Evolutionary conservation across 345 rosid species (phyloP).

Genomic region (Moricandia arvensis): DNA sequence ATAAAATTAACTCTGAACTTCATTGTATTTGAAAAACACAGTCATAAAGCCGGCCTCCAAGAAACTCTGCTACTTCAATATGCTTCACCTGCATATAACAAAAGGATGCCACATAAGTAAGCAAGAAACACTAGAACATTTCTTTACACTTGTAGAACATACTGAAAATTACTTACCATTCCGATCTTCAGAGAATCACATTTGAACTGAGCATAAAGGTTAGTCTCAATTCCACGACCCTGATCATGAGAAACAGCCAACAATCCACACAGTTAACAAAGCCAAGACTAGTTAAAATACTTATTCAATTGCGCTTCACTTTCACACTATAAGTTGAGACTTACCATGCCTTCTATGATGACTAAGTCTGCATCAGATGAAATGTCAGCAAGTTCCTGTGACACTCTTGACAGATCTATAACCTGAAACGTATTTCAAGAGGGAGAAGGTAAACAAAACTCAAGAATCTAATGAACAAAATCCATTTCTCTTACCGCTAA

Average conservation of each 20-base stretch:
- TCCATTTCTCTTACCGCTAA: conserved; percentile 61
- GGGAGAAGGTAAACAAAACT: no score
- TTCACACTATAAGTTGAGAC: conserved; percentile 8
- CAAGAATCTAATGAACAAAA: neutral
- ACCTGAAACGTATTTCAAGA: conserved; percentile 51
- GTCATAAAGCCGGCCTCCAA: conserved; percentile 93
- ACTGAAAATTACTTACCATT: conserved; percentile 52
- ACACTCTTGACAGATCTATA: conserved; percentile 85
- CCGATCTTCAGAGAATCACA: conserved; percentile 96
- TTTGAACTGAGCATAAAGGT: conserved; percentile 90
- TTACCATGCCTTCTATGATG: conserved; percentile 97
- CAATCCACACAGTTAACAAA: conserved; percentile 5
- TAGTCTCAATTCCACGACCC: conserved; percentile 99
- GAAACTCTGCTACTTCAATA: conserved; percentile 90
- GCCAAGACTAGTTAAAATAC: neutral
- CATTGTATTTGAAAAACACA: conserved; percentile 88
- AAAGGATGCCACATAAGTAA: neutral
- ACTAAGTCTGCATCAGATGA: conserved; percentile 89
- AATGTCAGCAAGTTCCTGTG: conserved; percentile 78
- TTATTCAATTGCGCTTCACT: neutral
- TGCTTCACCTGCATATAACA: conserved; percentile 74
- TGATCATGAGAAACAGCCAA: conserved; percentile 34
- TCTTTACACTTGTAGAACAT: neutral
- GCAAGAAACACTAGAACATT: neutral
- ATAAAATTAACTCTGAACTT: conserved; percentile 33